Conservation (phyloP, 306 rosid genomes). For the Malus domestica region DNA sequence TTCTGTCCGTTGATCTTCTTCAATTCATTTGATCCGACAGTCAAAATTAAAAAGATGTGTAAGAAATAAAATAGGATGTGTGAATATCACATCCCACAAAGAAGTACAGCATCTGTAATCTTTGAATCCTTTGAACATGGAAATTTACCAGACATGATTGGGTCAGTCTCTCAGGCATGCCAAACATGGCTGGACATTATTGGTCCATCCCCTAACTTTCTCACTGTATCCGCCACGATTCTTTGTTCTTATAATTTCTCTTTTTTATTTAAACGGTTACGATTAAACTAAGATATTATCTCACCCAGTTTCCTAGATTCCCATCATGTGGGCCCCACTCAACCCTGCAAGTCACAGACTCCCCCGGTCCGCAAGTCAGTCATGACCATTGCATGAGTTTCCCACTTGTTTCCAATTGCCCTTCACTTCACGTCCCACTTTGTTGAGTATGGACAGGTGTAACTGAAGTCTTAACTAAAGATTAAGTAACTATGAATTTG, state of each 20-base stretch:
- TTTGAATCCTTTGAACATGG: not conserved
- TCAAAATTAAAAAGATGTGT: too few species aligned
- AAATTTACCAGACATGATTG: not conserved
- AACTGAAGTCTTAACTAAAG: not conserved
- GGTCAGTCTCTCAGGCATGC: not conserved
- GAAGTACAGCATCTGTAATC: too few species aligned
- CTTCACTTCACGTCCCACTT: too few species aligned
- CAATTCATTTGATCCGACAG: too few species aligned
- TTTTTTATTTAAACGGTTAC: too few species aligned
- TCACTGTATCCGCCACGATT: not conserved
- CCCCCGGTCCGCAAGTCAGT: not conserved
- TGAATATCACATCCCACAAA: too few species aligned
- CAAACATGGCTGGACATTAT: not conserved
- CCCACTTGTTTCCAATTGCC: conserved; percentile 8
- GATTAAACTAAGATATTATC: not conserved
- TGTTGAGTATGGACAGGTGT: too few species aligned
- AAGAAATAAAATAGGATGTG: too few species aligned
- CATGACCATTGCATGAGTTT: conserved; percentile 28
- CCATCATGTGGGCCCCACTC: not conserved
- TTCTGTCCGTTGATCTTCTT: too few species aligned
- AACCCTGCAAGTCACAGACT: not conserved
- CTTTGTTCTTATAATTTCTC: too few species aligned
- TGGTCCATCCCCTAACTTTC: not conserved
- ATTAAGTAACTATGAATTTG: too few species aligned
- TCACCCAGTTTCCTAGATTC: not conserved